Percentiles rank a stretch among this genome's conserved stretches.
Evolutionary conservation across 73 alveolate genomes (phyloP).

Genomic region (Urostyla sp.): DNA sequence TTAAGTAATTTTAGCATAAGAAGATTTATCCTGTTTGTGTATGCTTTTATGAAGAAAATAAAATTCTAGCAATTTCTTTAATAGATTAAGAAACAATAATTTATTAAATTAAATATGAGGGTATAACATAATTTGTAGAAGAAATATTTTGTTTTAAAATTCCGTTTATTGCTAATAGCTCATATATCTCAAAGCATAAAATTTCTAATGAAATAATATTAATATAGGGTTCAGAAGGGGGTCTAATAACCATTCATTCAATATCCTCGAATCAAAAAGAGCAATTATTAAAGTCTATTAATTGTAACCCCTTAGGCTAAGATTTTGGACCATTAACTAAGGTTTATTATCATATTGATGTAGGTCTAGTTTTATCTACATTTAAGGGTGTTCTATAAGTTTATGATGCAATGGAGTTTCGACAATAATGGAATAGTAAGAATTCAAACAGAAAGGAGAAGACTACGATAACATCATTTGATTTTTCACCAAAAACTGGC

Average conservation of each 20-base stretch:
- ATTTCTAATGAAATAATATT: conserved; percentile 2
- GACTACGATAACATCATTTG: conserved; percentile 3
- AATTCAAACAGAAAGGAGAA: neutral
- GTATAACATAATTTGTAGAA: neutral
- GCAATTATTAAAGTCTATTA: neutral
- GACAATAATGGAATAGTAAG: neutral
- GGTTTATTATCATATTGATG: neutral
- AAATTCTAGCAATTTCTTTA: neutral
- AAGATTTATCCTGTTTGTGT: conserved; percentile 40
- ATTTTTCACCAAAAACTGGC: neutral
- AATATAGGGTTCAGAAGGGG: conserved; percentile 11
- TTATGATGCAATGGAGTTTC: conserved; percentile 29
- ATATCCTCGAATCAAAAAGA: neutral
- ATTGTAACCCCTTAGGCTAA: neutral
- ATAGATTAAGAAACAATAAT: conserved; percentile 12
- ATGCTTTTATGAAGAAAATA: neutral
- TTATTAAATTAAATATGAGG: neutral
- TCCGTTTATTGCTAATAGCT: neutral
- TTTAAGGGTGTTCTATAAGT: conserved; percentile 7
- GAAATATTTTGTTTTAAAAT: neutral
- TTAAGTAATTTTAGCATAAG: neutral
- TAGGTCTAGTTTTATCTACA: neutral
- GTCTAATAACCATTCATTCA: neutral
- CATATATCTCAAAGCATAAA: conserved; percentile 18
- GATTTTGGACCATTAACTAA: neutral